Percentiles rank a stretch among this genome's conserved stretches.
Evolutionary conservation across 345 rosid genomes (phyloP).

Genomic region (Linum tenue): DNA sequence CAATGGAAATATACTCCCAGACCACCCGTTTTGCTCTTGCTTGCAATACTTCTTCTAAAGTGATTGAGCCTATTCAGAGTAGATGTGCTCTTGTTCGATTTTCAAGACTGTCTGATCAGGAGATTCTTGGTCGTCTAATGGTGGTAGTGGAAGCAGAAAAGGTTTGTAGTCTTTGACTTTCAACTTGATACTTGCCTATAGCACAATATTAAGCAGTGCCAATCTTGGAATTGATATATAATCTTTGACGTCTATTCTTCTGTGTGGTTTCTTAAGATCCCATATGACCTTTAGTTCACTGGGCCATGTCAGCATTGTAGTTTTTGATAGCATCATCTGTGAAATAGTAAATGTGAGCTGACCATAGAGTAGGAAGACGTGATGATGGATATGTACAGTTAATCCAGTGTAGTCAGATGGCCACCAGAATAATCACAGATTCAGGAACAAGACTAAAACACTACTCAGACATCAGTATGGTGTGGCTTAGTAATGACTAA

Average conservation of each 20-base stretch:
- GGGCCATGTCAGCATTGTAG: too few relatives aligned
- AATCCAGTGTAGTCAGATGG: neutral
- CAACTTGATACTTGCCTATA: neutral
- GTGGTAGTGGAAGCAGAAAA: conserved; percentile 75
- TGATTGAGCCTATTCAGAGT: conserved; percentile 97
- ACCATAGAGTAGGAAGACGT: too few relatives aligned
- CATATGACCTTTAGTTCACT: too few relatives aligned
- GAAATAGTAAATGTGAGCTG: too few relatives aligned
- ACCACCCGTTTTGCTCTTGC: conserved; percentile 98
- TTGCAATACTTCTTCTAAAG: conserved; percentile 76
- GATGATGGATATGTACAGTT: neutral
- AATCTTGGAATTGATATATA: too few relatives aligned
- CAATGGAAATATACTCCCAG: conserved; percentile 91
- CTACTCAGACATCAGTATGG: too few relatives aligned
- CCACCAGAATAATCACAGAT: neutral
- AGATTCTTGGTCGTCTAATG: conserved; percentile 90
- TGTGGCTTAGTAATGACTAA: neutral
- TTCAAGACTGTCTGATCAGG: conserved; percentile 85
- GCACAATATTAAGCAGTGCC: neutral
- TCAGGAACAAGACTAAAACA: too few relatives aligned
- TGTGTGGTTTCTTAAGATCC: too few relatives aligned
- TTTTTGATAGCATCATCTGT: too few relatives aligned
- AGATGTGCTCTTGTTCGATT: conserved; percentile 94
- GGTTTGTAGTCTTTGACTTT: conserved; percentile 28
- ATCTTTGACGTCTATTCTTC: too few relatives aligned